Evolutionary conservation across 768 basidiomycete species (phyloP).

Genomic region (Neoboletus brunneissimus): DNA sequence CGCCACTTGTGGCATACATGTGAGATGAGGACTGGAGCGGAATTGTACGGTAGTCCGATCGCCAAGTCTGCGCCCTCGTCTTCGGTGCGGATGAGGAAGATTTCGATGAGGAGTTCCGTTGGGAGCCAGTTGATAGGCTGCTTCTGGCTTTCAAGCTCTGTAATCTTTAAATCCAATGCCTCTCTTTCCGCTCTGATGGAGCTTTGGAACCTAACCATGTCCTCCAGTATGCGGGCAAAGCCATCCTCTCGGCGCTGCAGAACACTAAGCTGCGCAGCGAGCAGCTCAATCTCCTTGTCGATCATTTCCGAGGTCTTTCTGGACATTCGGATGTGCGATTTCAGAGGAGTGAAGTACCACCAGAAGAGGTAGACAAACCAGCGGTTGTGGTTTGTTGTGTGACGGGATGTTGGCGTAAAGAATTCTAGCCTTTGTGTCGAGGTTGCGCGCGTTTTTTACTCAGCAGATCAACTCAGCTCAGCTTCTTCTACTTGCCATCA

Average conservation of each 20-base stretch:
- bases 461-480: background rate
- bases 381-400: background rate
- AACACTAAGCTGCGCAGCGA: slow-evolving; percentile 38
- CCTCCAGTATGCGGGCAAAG: slow-evolving; percentile 39
- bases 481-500: background rate
- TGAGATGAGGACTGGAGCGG: slow-evolving; percentile 40
- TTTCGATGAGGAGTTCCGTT: slow-evolving; percentile 43
- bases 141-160: slow-evolving; percentile 38
- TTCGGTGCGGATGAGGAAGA: slow-evolving; percentile 37
- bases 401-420: background rate
- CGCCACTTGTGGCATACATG: slow-evolving; percentile 55
- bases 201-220: slow-evolving; percentile 38
- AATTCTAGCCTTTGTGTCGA: background rate
- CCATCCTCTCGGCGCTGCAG: slow-evolving; percentile 40
- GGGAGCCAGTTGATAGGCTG: slow-evolving; percentile 53
- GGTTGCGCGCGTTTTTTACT: background rate
- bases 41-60: slow-evolving; percentile 28
- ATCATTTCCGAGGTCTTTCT: slow-evolving; percentile 26
- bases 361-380: background rate
- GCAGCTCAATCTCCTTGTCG: slow-evolving; percentile 36
- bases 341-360: background rate
- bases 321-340: slow-evolving; percentile 14
- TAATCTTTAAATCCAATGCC: slow-evolving; percentile 29
- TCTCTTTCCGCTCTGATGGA: slow-evolving; percentile 35
- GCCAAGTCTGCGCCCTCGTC: slow-evolving; percentile 25